phyloP scores from a whole-genome alignment of 2,329 filamentous ascomycete genomes.

The Botrytis squamosa region DNA sequence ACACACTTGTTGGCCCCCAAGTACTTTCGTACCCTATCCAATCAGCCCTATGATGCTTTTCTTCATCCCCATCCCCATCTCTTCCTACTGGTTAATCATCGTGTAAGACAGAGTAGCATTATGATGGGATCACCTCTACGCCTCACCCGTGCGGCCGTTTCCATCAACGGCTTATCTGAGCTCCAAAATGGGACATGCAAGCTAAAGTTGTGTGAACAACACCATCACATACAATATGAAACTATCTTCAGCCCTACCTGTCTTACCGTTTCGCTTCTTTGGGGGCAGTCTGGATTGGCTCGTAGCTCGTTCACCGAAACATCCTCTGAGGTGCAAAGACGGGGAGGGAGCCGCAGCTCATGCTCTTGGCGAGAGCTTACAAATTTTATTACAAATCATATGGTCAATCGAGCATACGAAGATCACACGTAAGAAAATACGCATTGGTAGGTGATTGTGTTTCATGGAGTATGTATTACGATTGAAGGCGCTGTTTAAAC shows the following conservation, averaged over 20 bases:
- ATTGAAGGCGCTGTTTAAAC: not conserved
- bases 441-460: not conserved
- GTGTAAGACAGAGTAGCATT: not conserved
- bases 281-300: too few species aligned
- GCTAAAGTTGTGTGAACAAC: not conserved
- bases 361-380: not conserved
- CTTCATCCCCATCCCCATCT: not conserved
- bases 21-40: slow-evolving; percentile 14
- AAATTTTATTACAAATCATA: not conserved
- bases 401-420: not conserved
- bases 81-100: not conserved
- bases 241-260: not conserved
- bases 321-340: not conserved
- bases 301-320: not conserved
- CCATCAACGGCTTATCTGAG: not conserved
- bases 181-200: not conserved
- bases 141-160: not conserved
- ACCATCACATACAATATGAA: not conserved
- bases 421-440: not conserved
- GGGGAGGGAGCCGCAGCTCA: not conserved
- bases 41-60: not conserved
- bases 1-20: not conserved
- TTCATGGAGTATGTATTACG: not conserved
- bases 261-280: not conserved
- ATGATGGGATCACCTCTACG: not conserved